A percentile compares a stretch with the other conserved stretches of the same genome.
Conservation (phyloP, 2,329 filamentous ascomycete genomes). For the Colletotrichum abscissum region DNA sequence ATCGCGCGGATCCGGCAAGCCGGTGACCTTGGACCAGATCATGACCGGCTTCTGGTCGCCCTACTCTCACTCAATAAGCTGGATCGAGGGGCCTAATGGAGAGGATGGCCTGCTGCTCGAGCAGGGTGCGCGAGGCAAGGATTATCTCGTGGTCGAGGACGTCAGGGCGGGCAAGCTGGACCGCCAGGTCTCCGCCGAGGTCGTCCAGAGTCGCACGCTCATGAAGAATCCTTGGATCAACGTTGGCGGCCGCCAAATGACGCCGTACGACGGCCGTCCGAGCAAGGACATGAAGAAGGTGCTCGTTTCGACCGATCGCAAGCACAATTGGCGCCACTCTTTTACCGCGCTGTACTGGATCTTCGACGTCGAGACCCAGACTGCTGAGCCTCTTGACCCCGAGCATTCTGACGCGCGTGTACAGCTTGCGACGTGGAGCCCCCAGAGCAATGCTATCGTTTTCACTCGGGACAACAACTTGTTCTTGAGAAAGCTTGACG, state of each 20-base stretch:
- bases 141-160: conserved; percentile 88
- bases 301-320: conserved; percentile 77
- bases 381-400: conserved; percentile 81
- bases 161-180: conserved; percentile 62
- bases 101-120: conserved; percentile 90
- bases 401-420: conserved; percentile 72
- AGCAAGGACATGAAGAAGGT: conserved; percentile 89
- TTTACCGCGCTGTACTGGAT: conserved; percentile 90
- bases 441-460: conserved; percentile 85
- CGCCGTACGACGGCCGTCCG: conserved; percentile 74
- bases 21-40: conserved; percentile 79
- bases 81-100: conserved; percentile 79
- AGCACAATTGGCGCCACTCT: conserved; percentile 91
- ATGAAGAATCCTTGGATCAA: conserved; percentile 77
- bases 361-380: conserved; percentile 86
- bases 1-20: conserved; percentile 73
- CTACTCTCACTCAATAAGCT: conserved; percentile 74
- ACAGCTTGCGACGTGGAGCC: conserved; percentile 91
- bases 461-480: conserved; percentile 94
- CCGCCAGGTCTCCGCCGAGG: conserved; percentile 41
- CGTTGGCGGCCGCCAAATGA: conserved; percentile 65
- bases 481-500: conserved; percentile 74
- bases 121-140: conserved; percentile 70
- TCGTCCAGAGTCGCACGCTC: conserved; percentile 71
- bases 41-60: conserved; percentile 73